A percentile compares a stretch with the other conserved stretches of the same genome.
These are phyloP conservation scores for Amanita thiersii DNA, from an alignment of 768 basidiomycete genomes.

Conservation along the genomic window DNA sequence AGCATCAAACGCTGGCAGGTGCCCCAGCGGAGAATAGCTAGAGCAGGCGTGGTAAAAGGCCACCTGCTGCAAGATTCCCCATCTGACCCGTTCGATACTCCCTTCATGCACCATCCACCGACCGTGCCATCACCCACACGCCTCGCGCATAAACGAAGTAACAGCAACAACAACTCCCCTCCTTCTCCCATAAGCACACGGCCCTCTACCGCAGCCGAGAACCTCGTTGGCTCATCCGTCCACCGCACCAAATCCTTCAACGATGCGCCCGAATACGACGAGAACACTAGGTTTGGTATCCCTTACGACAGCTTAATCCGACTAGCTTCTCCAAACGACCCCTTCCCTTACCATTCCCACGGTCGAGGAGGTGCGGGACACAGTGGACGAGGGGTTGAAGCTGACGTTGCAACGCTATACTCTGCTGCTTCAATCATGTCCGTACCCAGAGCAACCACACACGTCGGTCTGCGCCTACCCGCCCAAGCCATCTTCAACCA, in stretches of 20 bases:
- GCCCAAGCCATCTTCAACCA: constrained; percentile 24
- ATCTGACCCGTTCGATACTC: constrained; percentile 14
- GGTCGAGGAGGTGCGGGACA: constrained; percentile 8
- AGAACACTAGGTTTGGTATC: constrained; percentile 45
- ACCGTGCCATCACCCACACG: constrained; percentile 5
- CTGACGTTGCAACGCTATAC: constrained; percentile 80
- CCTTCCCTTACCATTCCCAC: constrained; percentile 39
- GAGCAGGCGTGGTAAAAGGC: constrained; percentile 18
- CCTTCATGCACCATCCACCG: constrained; percentile 13
- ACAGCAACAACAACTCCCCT: constrained; percentile 4
- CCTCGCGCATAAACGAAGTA: neutral
- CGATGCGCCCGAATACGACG: constrained; percentile 18
- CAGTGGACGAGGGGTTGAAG: constrained; percentile 9
- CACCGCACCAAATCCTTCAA: constrained; percentile 25
- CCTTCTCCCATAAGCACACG: constrained; percentile 19
- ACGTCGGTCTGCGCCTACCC: constrained; percentile 19
- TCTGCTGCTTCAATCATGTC: constrained; percentile 79
- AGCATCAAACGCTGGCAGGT: constrained; percentile 78
- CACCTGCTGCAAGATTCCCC: constrained; percentile 20
- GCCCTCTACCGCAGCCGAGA: constrained; percentile 11
- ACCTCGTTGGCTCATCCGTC: constrained; percentile 19
- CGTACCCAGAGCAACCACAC: constrained; percentile 36
- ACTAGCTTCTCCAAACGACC: constrained; percentile 59
- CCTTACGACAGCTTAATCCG: constrained; percentile 65
- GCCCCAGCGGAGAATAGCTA: constrained; percentile 36